These are phyloP conservation scores for Pilaira anomala DNA, from an alignment of 192 early-diverging fungal species.

Conservation along the genomic window DNA sequence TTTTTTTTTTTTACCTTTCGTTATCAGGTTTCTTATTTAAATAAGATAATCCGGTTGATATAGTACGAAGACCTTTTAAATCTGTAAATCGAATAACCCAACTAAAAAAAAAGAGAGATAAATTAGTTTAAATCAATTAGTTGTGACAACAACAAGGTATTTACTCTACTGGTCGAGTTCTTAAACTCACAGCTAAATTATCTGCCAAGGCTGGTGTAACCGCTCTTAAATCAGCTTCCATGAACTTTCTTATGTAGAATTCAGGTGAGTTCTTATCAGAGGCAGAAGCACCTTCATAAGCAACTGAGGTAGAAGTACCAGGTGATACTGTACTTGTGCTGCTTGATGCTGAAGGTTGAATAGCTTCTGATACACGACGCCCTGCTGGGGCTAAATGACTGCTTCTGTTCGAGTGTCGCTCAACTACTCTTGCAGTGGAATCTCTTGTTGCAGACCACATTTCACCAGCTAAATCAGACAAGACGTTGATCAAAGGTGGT, in stretches of 20 bases:
- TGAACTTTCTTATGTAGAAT: slow-evolving; percentile 51
- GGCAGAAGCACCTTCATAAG: background rate
- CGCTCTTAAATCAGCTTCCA: slow-evolving; percentile 47
- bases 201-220: slow-evolving; percentile 45
- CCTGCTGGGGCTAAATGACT: background rate
- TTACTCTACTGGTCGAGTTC: slow-evolving; percentile 51
- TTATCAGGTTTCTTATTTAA: slow-evolving; percentile 46
- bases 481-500: slow-evolving; percentile 25
- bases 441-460: slow-evolving; percentile 21
- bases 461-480: slow-evolving; percentile 31
- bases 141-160: background rate
- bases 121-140: background rate
- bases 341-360: background rate
- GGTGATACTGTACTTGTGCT: background rate
- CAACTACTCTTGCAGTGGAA: slow-evolving; percentile 18
- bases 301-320: background rate
- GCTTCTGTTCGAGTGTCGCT: slow-evolving; percentile 7
- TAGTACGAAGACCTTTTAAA: slow-evolving; percentile 64
- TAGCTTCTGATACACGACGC: background rate
- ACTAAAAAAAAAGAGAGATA: slow-evolving; percentile 26
- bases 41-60: slow-evolving; percentile 59
- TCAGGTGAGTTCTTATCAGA: slow-evolving; percentile 47
- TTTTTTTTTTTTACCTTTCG: slow-evolving; percentile 15
- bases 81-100: slow-evolving; percentile 81
- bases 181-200: slow-evolving; percentile 50